These are phyloP conservation scores for Boletellus ananas DNA, from an alignment of 768 basidiomycete genomes.

Conservation along the genomic window DNA sequence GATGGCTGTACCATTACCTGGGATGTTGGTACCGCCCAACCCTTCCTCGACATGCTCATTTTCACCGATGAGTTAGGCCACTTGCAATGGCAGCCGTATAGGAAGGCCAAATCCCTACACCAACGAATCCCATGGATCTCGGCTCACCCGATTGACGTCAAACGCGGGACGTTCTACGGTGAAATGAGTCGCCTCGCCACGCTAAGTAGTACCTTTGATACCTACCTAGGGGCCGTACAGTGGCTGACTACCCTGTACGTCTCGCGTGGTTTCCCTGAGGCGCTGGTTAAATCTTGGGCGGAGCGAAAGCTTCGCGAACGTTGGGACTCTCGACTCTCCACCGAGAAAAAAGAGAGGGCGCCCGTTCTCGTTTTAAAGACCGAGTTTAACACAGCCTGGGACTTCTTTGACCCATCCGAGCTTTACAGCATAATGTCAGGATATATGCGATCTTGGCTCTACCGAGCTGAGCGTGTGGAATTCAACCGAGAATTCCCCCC, in stretches of 20 bases:
- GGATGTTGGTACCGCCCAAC: not conserved
- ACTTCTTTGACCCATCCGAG: not conserved
- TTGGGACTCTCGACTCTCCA: not conserved
- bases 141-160: constrained; percentile 1
- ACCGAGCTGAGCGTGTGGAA: not conserved
- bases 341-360: not conserved
- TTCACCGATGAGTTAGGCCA: rapidly evolving
- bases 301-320: not conserved
- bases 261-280: not conserved
- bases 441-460: not conserved
- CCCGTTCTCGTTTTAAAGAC: not conserved
- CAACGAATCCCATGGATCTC: constrained; percentile 9
- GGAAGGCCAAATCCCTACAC: not conserved
- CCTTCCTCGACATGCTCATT: constrained; percentile 2
- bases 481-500: not conserved
- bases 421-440: not conserved
- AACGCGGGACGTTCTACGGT: constrained; percentile 3
- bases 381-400: not conserved
- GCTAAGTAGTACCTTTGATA: not conserved
- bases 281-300: not conserved
- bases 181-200: constrained; percentile 1
- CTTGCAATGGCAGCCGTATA: not conserved
- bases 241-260: not conserved
- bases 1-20: constrained; percentile 1
- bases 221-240: not conserved